Base-by-base conservation (phyloP, 2,329 filamentous ascomycete genomes). In the Alternaria incomplexa region DNA sequence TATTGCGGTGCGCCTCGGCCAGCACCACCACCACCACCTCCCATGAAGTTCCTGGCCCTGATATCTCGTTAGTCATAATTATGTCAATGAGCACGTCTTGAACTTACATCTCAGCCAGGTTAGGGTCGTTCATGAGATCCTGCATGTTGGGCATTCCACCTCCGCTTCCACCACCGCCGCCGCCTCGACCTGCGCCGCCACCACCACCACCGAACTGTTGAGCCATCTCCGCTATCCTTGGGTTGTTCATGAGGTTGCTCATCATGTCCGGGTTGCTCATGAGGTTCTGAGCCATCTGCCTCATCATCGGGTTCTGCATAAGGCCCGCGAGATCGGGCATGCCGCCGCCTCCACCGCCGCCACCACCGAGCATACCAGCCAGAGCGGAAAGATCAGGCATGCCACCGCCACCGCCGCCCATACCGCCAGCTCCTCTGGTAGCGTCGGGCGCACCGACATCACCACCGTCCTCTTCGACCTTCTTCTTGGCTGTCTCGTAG, bases 251-350 rank as follows among this genome's bases (percentile, higher is more conserved):
- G 62, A 99, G 82, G 80, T 93, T 96, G 78, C 85, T 87, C 89
- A 98, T 91, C 85, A 94, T 89, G 10, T 97, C 92, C 0, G 96
- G 96, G 83, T 99, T 97, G 83, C 89, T 93, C 96, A 98, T 98
- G 58, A 99, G 82, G 81, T 93, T 97, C 85, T 97, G 93, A 5
- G 96, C 96, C 93, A 98, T 97, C 83, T 88, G 92, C 54, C 93
- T 89, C 83, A 99, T 97, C 96, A 98, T 98, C 59, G 96, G 96
- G 84, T 98, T 99, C 85, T 85, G 69, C 72, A 75, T 77, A 40
- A 77, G 66, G n/a, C 72, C 66, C 17, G 88, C 83, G 23, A 99
- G 85, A 80, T 98, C 95, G 9, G 93, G 93, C 91, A 97, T 96
- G 62, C 92, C 93, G 6, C 87, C 90, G 6, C 87, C 90, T 5